A percentile compares a stretch with the other conserved stretches of the same genome.
phyloP scores from a whole-genome alignment of 345 rosid genomes.

The Rhizophora mangle region DNA sequence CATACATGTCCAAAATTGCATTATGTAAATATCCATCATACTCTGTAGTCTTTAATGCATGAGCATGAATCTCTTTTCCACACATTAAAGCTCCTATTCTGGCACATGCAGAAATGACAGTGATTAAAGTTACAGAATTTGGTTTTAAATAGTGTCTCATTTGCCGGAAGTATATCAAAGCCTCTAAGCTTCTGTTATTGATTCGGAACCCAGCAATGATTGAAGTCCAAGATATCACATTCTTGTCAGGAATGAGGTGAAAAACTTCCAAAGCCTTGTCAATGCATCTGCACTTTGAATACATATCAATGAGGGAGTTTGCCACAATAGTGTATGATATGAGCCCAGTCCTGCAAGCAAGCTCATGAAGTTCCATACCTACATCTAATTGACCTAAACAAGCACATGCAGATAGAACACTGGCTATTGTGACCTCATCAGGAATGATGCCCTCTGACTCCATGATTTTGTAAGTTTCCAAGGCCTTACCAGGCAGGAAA shows the following conservation, averaged over 20 bases:
- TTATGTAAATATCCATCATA: constrained; percentile 29
- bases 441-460: constrained; percentile 21
- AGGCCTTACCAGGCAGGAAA: constrained; percentile 22
- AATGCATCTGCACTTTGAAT: constrained; percentile 31
- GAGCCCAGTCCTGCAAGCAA: constrained; percentile 25
- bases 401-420: constrained; percentile 31
- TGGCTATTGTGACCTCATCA: constrained; percentile 30
- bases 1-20: constrained; percentile 34
- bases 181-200: constrained; percentile 25
- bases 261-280: constrained; percentile 32
- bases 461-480: constrained; percentile 29
- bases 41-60: constrained; percentile 21
- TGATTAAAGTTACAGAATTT: constrained; percentile 28
- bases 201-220: constrained; percentile 27
- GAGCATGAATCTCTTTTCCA: constrained; percentile 33
- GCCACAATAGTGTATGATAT: constrained; percentile 21
- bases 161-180: constrained; percentile 21
- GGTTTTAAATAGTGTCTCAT: constrained; percentile 20
- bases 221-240: constrained; percentile 34
- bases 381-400: constrained; percentile 21
- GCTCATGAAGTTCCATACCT: constrained; percentile 30
- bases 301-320: constrained; percentile 33
- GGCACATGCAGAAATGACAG: constrained; percentile 29
- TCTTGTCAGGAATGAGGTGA: constrained; percentile 24
- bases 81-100: constrained; percentile 35